A percentile compares a stretch with the other conserved stretches of the same genome.
These are phyloP conservation scores for Pseudovirgaria hyperparasitica DNA, from an alignment of 2,329 filamentous ascomycete genomes.

Conservation along the genomic window DNA sequence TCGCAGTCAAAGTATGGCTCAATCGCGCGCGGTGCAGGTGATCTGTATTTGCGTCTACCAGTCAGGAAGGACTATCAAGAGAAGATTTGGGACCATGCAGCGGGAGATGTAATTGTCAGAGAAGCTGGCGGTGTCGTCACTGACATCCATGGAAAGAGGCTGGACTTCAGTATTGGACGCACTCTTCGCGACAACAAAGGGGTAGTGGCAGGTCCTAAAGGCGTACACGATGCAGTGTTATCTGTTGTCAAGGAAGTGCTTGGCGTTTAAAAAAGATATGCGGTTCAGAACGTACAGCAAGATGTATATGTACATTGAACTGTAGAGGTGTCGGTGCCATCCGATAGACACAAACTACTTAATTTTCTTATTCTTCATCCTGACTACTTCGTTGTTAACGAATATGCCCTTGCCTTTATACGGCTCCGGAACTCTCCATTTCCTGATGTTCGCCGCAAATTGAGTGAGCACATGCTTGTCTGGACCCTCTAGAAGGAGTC, in stretches of 20 bases:
- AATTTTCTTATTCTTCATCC: slow-evolving; percentile 80
- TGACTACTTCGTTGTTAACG: slow-evolving; percentile 94
- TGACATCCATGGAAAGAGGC: slow-evolving; percentile 69
- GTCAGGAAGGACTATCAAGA: slow-evolving; percentile 82
- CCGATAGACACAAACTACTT: too few relatives aligned
- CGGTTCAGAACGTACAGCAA: too few relatives aligned
- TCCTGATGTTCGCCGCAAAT: slow-evolving; percentile 78
- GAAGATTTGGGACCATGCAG: slow-evolving; percentile 99
- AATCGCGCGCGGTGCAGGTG: slow-evolving; percentile 84
- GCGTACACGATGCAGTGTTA: slow-evolving; percentile 64
- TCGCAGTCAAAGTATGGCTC: slow-evolving; percentile 96
- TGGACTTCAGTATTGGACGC: slow-evolving; percentile 79
- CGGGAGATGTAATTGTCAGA: slow-evolving; percentile 83
- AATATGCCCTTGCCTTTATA: slow-evolving; percentile 99
- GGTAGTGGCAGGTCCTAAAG: slow-evolving; percentile 73
- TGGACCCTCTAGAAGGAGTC: slow-evolving; percentile 77
- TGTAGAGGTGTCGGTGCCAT: too few relatives aligned
- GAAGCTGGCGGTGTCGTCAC: slow-evolving; percentile 90
- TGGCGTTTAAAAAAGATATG: too few relatives aligned
- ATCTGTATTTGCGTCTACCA: slow-evolving; percentile 85
- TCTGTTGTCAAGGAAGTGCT: slow-evolving; percentile 73
- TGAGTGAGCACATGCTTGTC: slow-evolving; percentile 80
- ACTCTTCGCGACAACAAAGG: slow-evolving; percentile 87
- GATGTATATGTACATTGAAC: too few relatives aligned
- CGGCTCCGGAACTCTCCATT: slow-evolving; percentile 85